These are phyloP conservation scores for Beauveria caledonica DNA, from an alignment of 2,329 filamentous ascomycete genomes.

Conservation along the genomic window DNA sequence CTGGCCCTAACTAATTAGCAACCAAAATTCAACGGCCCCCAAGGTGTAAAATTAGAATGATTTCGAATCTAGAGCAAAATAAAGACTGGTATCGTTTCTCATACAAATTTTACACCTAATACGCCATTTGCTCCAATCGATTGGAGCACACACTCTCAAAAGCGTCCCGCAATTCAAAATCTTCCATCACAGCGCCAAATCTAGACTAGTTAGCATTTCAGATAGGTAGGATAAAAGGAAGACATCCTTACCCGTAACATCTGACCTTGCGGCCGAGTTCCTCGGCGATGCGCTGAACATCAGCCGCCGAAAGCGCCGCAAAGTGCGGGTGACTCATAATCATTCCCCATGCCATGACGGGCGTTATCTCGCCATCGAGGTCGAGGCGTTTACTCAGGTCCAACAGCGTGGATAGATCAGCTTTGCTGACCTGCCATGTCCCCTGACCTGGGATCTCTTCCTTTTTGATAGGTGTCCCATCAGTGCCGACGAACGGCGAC, in stretches of 20 bases:
- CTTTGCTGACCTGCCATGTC: conserved; percentile 71
- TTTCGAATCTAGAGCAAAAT: conserved; percentile 1
- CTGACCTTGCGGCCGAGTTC: conserved; percentile 73
- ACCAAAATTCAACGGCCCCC: neutral
- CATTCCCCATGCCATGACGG: conserved; percentile 89
- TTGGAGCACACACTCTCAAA: conserved; percentile 51
- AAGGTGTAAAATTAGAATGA: neutral
- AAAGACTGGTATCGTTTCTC: conserved; percentile 10
- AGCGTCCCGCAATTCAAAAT: conserved; percentile 68
- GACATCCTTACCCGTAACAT: conserved; percentile 79
- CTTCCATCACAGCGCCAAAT: conserved; percentile 56
- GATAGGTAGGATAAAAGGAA: neutral
- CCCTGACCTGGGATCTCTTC: conserved; percentile 41
- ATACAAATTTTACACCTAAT: neutral
- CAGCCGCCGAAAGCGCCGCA: conserved; percentile 53
- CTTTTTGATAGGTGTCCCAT: conserved; percentile 25
- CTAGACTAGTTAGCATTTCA: conserved; percentile 25
- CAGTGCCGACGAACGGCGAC: conserved; percentile 43
- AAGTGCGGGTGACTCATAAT: conserved; percentile 66
- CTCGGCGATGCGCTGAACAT: conserved; percentile 64
- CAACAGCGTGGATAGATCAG: conserved; percentile 71
- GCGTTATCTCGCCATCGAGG: conserved; percentile 84
- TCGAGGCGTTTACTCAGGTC: conserved; percentile 77
- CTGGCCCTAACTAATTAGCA: neutral
- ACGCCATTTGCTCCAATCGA: conserved; percentile 11